Evolutionary conservation across 352 stramenopile genomes (phyloP).

Genomic region (Phytopythium litorale): DNA sequence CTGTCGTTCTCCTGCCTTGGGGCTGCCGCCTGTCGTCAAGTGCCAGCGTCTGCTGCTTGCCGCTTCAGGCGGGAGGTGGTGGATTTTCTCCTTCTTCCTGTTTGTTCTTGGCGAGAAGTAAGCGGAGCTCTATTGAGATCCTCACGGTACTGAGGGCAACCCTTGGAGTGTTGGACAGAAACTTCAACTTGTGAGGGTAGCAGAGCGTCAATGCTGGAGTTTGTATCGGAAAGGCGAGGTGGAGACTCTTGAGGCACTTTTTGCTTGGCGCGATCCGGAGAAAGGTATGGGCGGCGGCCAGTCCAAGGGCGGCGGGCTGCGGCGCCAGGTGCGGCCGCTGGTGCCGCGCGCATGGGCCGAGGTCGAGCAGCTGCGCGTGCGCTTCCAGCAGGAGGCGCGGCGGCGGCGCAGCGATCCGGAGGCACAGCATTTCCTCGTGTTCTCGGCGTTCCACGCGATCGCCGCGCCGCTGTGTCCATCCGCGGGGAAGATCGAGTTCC

Average conservation of each 20-base stretch:
- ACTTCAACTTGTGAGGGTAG: slow-evolving; percentile 14
- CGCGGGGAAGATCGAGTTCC: slow-evolving; percentile 34
- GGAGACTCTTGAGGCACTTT: background rate
- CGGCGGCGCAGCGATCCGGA: slow-evolving; percentile 27
- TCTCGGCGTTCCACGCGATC: slow-evolving; percentile 43
- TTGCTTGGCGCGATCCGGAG: background rate
- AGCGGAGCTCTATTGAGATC: background rate
- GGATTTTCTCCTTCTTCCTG: slow-evolving; percentile 4
- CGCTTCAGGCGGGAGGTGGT: background rate
- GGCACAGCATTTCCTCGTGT: slow-evolving; percentile 52
- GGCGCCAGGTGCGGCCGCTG: slow-evolving; percentile 30
- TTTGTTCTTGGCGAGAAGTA: background rate
- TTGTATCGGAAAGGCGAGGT: background rate
- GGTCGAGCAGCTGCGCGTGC: slow-evolving; percentile 49
- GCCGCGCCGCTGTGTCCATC: slow-evolving; percentile 25
- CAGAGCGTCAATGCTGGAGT: background rate
- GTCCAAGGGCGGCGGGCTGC: slow-evolving; percentile 42
- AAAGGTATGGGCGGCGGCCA: slow-evolving; percentile 49
- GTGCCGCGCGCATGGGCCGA: slow-evolving; percentile 49
- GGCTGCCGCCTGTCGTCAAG: too few species aligned
- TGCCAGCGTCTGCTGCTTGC: background rate
- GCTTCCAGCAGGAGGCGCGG: slow-evolving; percentile 55
- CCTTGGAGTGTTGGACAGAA: background rate
- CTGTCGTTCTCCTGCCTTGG: too few species aligned
- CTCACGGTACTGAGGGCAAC: background rate